Evolutionary conservation across 768 basidiomycete species (phyloP).

Genomic region (Gyrodon lividus): DNA sequence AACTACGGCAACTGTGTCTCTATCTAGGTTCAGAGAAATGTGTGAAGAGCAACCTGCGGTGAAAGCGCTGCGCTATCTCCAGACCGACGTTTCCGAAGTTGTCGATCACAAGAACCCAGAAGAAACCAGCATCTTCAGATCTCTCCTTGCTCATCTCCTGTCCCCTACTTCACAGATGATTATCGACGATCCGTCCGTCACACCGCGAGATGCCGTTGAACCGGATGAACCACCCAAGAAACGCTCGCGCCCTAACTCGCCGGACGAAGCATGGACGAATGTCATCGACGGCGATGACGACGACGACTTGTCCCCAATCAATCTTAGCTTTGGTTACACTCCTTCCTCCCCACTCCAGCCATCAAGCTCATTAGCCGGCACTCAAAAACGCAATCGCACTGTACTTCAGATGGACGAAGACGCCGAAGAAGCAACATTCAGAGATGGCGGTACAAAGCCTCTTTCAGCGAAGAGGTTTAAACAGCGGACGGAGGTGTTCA

Average conservation of each 20-base stretch:
- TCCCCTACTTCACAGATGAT: constrained; percentile 30
- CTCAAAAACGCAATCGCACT: constrained; percentile 21
- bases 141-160: constrained; percentile 64
- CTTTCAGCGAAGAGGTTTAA: constrained; percentile 51
- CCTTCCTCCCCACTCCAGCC: too few relatives aligned
- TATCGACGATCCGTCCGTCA: neutral
- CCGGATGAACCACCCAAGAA: constrained; percentile 40
- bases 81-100: constrained; percentile 64
- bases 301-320: neutral
- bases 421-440: constrained; percentile 20
- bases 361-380: neutral
- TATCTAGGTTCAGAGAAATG: constrained; percentile 75
- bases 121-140: constrained; percentile 63
- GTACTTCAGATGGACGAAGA: constrained; percentile 31
- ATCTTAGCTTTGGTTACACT: too few relatives aligned
- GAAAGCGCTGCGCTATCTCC: constrained; percentile 70
- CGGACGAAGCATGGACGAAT: constrained; percentile 44
- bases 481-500: constrained; percentile 71
- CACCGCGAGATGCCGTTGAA: constrained; percentile 18
- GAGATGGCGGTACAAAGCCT: constrained; percentile 30
- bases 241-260: constrained; percentile 43
- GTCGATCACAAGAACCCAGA: constrained; percentile 66
- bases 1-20: neutral
- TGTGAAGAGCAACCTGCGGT: constrained; percentile 58
- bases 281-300: constrained; percentile 36